A percentile compares a stretch with the other conserved stretches of the same genome.
Evolutionary conservation across 495 filamentous ascomycete genomes (phyloP).

Genomic region (Podospora pseudoanserina): DNA sequence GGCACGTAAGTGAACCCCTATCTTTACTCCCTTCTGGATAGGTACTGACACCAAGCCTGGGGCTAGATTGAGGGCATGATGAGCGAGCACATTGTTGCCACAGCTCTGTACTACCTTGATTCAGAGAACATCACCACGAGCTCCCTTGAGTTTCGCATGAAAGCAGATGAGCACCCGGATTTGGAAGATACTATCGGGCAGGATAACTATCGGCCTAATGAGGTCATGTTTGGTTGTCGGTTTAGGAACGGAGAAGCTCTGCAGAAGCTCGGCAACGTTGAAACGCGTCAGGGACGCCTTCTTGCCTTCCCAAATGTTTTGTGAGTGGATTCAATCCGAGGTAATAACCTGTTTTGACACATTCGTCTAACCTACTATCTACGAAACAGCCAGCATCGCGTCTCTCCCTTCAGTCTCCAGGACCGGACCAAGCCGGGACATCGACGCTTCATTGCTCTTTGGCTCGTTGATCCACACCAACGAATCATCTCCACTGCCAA

Average conservation of each 20-base stretch:
- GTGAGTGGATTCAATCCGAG: not conserved
- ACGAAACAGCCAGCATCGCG: constrained; percentile 44
- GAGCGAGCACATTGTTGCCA: constrained; percentile 58
- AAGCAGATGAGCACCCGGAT: constrained; percentile 25
- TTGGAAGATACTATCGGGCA: constrained; percentile 16
- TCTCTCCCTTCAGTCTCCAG: constrained; percentile 45
- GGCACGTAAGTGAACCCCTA: constrained; percentile 39
- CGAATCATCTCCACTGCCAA: constrained; percentile 54
- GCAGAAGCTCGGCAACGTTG: constrained; percentile 35
- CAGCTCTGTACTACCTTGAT: constrained; percentile 60
- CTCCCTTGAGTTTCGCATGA: constrained; percentile 52
- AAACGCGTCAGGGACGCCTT: constrained; percentile 34
- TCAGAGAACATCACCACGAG: constrained; percentile 56
- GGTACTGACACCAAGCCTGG: constrained; percentile 31
- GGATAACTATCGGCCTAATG: constrained; percentile 24
- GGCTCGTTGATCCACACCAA: constrained; percentile 52
- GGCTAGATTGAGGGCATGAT: constrained; percentile 48
- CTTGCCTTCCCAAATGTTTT: constrained; percentile 44
- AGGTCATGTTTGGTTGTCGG: constrained; percentile 28
- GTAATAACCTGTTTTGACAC: not conserved
- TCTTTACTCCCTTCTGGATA: constrained; percentile 40
- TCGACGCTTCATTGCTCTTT: constrained; percentile 54
- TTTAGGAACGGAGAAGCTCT: not conserved
- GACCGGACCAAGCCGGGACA: constrained; percentile 53
- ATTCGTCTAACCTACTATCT: not conserved